Conservation (phyloP, 2,329 filamentous ascomycete genomes). For the Xylariomycetidae sp. region DNA sequence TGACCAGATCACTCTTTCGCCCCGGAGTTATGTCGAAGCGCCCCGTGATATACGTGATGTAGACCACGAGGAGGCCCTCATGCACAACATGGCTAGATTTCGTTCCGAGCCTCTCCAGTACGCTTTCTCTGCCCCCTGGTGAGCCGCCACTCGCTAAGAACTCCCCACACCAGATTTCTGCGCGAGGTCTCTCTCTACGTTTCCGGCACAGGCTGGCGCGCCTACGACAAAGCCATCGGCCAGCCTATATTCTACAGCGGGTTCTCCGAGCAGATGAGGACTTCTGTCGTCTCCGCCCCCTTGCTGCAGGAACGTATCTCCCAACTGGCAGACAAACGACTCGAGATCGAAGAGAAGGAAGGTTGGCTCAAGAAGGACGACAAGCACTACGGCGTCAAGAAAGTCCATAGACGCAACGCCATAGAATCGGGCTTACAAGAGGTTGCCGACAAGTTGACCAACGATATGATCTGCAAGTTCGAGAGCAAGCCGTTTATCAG, state of each 20-base stretch:
- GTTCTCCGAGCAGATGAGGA: conserved; percentile 87
- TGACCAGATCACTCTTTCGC: conserved; percentile 69
- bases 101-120: conserved; percentile 62
- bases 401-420: conserved; percentile 52
- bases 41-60: conserved; percentile 43
- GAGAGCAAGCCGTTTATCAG: conserved; percentile 91
- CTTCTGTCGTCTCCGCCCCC: conserved; percentile 67
- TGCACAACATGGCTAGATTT: conserved; percentile 84
- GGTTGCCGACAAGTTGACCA: conserved; percentile 80
- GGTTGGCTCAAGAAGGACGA: conserved; percentile 59
- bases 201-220: conserved; percentile 89
- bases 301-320: conserved; percentile 71
- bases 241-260: conserved; percentile 91
- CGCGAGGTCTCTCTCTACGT: conserved; percentile 92
- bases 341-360: conserved; percentile 72
- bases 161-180: conserved; percentile 61
- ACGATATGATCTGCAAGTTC: conserved; percentile 99
- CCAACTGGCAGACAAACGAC: conserved; percentile 69
- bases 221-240: conserved; percentile 85
- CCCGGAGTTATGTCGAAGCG: conserved; percentile 60
- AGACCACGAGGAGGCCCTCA: conserved; percentile 63
- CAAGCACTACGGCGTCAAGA: conserved; percentile 48
- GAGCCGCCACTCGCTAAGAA: not conserved
- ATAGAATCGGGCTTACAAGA: conserved; percentile 72
- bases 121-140: conserved; percentile 1